A percentile compares a stretch with the other conserved stretches of the same genome.
Conservation (phyloP, 2,329 filamentous ascomycete genomes). For the Fusarium sp. region DNA sequence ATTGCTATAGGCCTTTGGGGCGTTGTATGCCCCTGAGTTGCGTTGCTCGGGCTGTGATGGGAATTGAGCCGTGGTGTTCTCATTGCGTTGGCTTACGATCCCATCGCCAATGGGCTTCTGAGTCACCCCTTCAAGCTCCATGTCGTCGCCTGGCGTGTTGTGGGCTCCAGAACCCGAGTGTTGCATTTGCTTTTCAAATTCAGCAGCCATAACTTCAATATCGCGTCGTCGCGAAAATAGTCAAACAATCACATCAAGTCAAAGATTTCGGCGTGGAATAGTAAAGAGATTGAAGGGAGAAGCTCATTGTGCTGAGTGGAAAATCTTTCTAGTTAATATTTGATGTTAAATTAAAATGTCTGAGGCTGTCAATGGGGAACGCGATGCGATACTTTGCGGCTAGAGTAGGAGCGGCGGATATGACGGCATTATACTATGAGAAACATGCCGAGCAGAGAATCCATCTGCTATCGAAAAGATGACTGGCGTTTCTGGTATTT, state of each 20-base stretch:
- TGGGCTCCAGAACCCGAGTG: constrained; percentile 8
- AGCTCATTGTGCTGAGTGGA: constrained; percentile 12
- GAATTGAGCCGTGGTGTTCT: not conserved
- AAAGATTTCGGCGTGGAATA: not conserved
- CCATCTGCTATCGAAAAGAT: constrained; percentile 21
- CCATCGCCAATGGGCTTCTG: constrained; percentile 2
- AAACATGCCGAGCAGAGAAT: constrained; percentile 24
- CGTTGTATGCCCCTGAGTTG: constrained; percentile 45
- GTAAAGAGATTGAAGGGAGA: not conserved
- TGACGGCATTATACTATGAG: constrained; percentile 42
- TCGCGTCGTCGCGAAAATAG: not conserved
- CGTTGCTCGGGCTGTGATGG: not conserved
- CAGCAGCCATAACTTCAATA: constrained; percentile 19
- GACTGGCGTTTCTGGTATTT: constrained; percentile 11
- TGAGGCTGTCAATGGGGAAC: constrained; percentile 18
- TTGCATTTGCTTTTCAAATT: not conserved
- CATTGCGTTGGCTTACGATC: not conserved
- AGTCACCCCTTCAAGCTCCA: constrained; percentile 2
- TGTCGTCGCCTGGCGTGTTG: constrained; percentile 9
- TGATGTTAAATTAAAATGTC: constrained; percentile 11
- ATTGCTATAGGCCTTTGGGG: constrained; percentile 55
- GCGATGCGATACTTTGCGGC: constrained; percentile 22
- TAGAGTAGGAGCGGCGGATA: constrained; percentile 38
- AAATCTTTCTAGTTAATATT: not conserved
- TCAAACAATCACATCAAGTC: constrained; percentile 10